Evolutionary conservation across 2,329 filamentous ascomycete species (phyloP), one percentile per base, ranked within the genome.

Genomic region (Spiromastix sp.): DNA sequence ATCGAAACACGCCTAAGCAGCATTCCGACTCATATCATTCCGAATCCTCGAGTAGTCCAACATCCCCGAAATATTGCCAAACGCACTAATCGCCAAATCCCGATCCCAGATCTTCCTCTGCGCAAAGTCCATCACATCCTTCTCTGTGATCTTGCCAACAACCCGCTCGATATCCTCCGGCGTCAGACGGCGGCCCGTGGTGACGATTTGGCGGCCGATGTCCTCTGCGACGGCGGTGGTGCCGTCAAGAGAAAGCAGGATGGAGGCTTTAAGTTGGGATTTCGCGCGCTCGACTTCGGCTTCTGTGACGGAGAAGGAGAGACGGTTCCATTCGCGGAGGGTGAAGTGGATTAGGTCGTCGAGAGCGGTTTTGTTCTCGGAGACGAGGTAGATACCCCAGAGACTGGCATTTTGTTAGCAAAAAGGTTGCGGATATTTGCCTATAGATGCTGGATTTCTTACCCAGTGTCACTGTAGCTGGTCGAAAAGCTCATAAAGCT

Each of bases 401-500:
- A 98, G 85, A 74, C 91, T 94, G 54, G 17, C 24, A 24, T 13
- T 21, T 8, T 27, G 19, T 8, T 17, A 20, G 16, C 11, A 19
- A 34, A 15, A 30, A n/a, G 19, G 36, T 32, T 12, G n/a, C 19
- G 21, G 11, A 25, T n/a, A n/a, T n/a, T n/a, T n/a, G 18, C 21
- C 9, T 25, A 7, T 15, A 24, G 21, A 24, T 7, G 7, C n/a
- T 21, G n/a, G 10, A 28, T n/a, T 12, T 17, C 79, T 66, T 77
- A 94, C 86, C 87, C 91, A 61, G 91, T 98, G 65, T 98, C 91
- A 59, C 87, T 96, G 71, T 98, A 98, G 74, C 85, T 94, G 49
- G 91, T 98, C 48, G 87, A 95, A 72, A 98, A 98, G 72, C 85
- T 93, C 93, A 98, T 98, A 76, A 95, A 98, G 77, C 87, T 95